These are phyloP conservation scores for Brassica napus DNA, from an alignment of 345 rosid genomes.

Conservation along the genomic window DNA sequence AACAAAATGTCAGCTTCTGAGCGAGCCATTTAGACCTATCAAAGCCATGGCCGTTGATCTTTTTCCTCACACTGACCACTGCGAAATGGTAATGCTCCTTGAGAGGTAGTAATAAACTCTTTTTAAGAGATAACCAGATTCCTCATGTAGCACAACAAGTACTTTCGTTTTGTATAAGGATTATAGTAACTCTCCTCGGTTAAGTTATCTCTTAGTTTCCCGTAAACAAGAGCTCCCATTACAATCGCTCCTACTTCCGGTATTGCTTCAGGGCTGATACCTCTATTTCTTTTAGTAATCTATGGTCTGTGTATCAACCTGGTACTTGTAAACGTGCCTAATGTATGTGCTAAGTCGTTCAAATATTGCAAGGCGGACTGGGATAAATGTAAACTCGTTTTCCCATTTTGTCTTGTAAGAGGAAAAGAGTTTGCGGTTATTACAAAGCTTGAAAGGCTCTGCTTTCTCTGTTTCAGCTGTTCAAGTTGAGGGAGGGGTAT, in stretches of 20 bases:
- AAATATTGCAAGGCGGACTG: too few species aligned
- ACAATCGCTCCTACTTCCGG: constrained; percentile 17
- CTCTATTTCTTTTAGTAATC: too few species aligned
- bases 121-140: not conserved
- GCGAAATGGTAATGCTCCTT: constrained; percentile 95
- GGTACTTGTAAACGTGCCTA: too few species aligned
- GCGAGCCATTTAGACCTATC: constrained; percentile 69
- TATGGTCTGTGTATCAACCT: too few species aligned
- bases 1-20: constrained; percentile 89
- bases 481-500: too few species aligned
- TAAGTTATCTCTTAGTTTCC: constrained; percentile 37
- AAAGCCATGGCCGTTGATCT: constrained; percentile 98
- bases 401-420: too few species aligned
- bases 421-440: too few species aligned
- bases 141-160: constrained; percentile 4
- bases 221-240: constrained; percentile 40
- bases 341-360: too few species aligned
- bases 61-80: constrained; percentile 89
- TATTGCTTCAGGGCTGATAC: too few species aligned
- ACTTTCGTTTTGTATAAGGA: constrained; percentile 8
- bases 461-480: too few species aligned
- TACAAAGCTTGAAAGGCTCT: too few species aligned
- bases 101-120: constrained; percentile 52
- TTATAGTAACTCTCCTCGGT: constrained; percentile 31
- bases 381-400: too few species aligned